Conservation (phyloP, 208 protist species). For the Leishmania braziliensis region DNA sequence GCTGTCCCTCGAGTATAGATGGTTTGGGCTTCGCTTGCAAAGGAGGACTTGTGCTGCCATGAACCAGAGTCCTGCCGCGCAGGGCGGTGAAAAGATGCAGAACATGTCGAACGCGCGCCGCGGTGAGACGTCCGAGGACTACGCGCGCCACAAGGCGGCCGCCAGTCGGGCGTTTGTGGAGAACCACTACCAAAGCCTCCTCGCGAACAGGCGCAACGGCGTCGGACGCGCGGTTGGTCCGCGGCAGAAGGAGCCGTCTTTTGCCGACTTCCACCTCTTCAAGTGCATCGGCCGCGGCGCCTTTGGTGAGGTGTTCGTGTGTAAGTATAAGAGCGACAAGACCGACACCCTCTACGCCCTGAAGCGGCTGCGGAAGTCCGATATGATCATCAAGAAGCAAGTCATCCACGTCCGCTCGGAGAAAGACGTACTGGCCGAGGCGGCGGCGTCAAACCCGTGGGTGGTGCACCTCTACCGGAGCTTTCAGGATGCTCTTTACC, state of each 20-base stretch:
- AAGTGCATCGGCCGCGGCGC: conserved; percentile 90
- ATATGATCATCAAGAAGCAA: conserved; percentile 92
- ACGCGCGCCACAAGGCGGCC: conserved; percentile 79
- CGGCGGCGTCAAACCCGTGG: conserved; percentile 82
- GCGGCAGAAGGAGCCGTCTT: conserved; percentile 65
- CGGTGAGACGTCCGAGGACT: conserved; percentile 70
- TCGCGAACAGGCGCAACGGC: conserved; percentile 60
- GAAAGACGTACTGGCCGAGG: conserved; percentile 90
- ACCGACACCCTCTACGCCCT: conserved; percentile 84
- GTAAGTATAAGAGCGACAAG: conserved; percentile 66
- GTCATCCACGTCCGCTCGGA: conserved; percentile 89
- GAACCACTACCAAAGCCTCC: conserved; percentile 80
- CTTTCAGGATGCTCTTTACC: conserved; percentile 92
- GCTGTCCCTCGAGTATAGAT: background rate
- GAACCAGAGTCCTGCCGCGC: background rate
- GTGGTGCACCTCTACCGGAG: conserved; percentile 90
- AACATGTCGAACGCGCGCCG: conserved; percentile 46
- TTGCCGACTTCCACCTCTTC: conserved; percentile 86
- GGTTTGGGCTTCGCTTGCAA: background rate
- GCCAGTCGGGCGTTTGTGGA: conserved; percentile 88
- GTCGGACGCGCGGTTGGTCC: conserved; percentile 63
- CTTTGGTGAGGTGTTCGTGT: conserved; percentile 93
- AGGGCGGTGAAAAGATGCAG: conserved; percentile 16
- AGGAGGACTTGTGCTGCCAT: conserved; percentile 2
- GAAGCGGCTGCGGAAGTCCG: conserved; percentile 91